Base-by-base conservation (phyloP, 2,329 filamentous ascomycete species). In the Coleophoma eucalyptorum region DNA sequence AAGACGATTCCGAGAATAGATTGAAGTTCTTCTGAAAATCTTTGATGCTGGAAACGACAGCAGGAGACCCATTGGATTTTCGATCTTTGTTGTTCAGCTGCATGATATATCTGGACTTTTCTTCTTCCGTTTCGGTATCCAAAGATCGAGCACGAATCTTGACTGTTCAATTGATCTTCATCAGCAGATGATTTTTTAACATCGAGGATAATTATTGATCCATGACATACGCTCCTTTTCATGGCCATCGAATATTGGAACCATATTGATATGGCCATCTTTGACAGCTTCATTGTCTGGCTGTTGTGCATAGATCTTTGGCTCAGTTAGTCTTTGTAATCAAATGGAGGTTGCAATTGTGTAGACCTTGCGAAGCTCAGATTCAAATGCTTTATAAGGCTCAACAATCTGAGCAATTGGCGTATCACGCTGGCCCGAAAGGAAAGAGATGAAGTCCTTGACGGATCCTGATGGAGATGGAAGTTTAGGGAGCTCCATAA, bases 1-100 rank as follows among this genome's bases (percentile, higher is more conserved):
- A 72, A 0, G 88, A 85, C 2, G 82, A 87, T 68, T 96, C 90
- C 1, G 86, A 90, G 64, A 96, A 96, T 52, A 95, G 66, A 52
- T 80, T 80, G 69, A 96, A 93, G 68, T 94, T 93, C 45, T 81
- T 79, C 64, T 84, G 83, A 60, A 94, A 96, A 31, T 89, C 84
- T 44, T 80, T 76, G 43, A 94, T 64, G 12, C 78, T 78, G 20
- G 75, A 65, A 0, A 92, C 89, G 4, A 88, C 78, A 3, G 90
- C 89, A 3, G 81, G 81, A 1, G 84, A 79, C 5, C 81, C 85
- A 63, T 81, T 70, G 0, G 73, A 60, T 45, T 83, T 83, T 34
- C 90, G 83, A 46, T 85, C 77, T 3, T 81, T 72, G 0, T 79
- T 69, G 0, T 78, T 74, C 26, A 91, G 75, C 5, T 79, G 65